Conservation (phyloP, 2,329 filamentous ascomycete species). For the Pseudogymnoascus sp. region DNA sequence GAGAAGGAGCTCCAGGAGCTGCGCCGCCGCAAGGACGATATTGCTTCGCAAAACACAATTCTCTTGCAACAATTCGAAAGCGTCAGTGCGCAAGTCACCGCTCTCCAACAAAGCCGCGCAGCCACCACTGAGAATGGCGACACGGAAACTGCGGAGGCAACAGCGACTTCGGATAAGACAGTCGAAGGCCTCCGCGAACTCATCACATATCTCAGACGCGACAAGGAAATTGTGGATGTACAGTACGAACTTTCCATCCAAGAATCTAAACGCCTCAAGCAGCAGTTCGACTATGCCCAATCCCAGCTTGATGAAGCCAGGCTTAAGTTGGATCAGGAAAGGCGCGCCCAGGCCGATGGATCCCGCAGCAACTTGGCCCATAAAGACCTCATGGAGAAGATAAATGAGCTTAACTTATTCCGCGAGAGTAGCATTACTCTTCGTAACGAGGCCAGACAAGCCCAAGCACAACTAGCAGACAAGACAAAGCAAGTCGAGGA, state of each 20-base stretch:
- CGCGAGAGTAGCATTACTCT: constrained; percentile 90
- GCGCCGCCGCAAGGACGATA: constrained; percentile 71
- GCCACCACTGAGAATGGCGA: constrained; percentile 45
- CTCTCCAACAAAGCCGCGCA: constrained; percentile 68
- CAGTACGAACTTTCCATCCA: constrained; percentile 85
- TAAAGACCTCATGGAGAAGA: constrained; percentile 85
- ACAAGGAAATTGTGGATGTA: constrained; percentile 98
- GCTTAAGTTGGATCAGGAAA: constrained; percentile 85
- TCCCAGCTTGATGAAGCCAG: constrained; percentile 82
- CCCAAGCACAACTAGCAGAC: constrained; percentile 66
- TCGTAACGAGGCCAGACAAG: constrained; percentile 74
- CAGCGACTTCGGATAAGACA: constrained; percentile 47
- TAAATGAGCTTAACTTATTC: constrained; percentile 93
- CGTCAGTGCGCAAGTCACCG: constrained; percentile 69
- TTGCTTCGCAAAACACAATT: constrained; percentile 81
- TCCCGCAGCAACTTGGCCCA: constrained; percentile 69
- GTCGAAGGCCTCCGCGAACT: constrained; percentile 79
- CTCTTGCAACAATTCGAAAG: constrained; percentile 83
- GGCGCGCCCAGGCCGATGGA: constrained; percentile 64
- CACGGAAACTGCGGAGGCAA: constrained; percentile 30
- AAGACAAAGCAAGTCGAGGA: constrained; percentile 69
- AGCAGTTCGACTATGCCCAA: constrained; percentile 82
- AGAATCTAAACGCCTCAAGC: constrained; percentile 79
- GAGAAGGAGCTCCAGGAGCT: constrained; percentile 79
- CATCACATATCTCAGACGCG: constrained; percentile 81